Evolutionary conservation across 345 rosid species (phyloP).

Genomic region (Syzygium aqueum): DNA sequence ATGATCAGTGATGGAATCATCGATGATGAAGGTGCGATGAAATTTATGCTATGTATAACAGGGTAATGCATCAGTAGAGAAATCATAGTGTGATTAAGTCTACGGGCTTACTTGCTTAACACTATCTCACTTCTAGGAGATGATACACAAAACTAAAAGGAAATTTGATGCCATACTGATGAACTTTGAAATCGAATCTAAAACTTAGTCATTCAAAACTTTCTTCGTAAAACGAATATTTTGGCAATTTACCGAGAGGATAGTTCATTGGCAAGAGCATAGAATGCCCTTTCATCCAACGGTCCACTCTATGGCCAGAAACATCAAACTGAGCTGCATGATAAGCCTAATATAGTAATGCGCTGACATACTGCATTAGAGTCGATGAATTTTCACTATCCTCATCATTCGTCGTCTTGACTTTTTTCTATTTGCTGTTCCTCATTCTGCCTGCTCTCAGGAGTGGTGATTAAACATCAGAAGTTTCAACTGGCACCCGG

Average conservation of each 20-base stretch:
- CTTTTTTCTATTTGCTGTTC: neutral
- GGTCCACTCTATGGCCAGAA: neutral
- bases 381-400: neutral
- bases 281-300: neutral
- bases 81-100: neutral
- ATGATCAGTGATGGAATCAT: constrained; percentile 1
- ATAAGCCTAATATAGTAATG: neutral
- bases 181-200: neutral
- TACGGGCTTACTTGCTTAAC: too few relatives aligned
- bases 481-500: neutral
- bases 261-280: neutral
- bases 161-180: neutral
- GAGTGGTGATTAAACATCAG: neutral
- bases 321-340: neutral
- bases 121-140: neutral
- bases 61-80: neutral
- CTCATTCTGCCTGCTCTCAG: neutral
- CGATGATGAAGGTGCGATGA: neutral
- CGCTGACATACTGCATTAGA: neutral
- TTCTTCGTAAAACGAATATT: neutral
- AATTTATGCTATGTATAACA: neutral
- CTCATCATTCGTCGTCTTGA: neutral
- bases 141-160: neutral
- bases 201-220: neutral
- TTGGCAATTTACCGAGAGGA: neutral